phyloP scores from a whole-genome alignment of 441 rosid genomes.

The Manihot esculenta region DNA sequence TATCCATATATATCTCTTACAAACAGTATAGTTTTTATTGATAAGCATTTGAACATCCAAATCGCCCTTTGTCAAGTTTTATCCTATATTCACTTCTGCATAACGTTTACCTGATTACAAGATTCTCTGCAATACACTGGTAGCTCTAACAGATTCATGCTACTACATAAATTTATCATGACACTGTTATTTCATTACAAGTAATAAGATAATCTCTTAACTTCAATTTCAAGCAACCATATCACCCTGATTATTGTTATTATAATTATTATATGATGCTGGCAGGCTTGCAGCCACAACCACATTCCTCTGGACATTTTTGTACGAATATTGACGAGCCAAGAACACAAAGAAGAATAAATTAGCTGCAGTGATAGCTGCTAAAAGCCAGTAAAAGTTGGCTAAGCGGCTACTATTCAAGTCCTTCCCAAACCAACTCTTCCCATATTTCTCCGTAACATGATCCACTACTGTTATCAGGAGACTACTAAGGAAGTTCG shows the following conservation, averaged over 20 bases:
- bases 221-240: constrained; percentile 26
- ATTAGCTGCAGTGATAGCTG: constrained; percentile 50
- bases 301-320: constrained; percentile 54
- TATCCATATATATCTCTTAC: too few species aligned
- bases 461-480: constrained; percentile 62
- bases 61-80: too few species aligned
- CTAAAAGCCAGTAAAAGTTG: constrained; percentile 70
- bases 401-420: constrained; percentile 77
- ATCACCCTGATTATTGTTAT: constrained; percentile 26
- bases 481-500: constrained; percentile 67
- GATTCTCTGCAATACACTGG: too few species aligned
- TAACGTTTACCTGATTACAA: too few species aligned
- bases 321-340: constrained; percentile 74
- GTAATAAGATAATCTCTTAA: too few species aligned
- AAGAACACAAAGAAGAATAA: constrained; percentile 50
- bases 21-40: too few species aligned
- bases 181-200: too few species aligned
- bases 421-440: constrained; percentile 83
- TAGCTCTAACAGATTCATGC: too few species aligned
- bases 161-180: too few species aligned
- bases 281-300: constrained; percentile 55
- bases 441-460: constrained; percentile 45
- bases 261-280: too few species aligned
- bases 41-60: too few species aligned
- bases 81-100: too few species aligned